Evolutionary conservation across 495 filamentous ascomycete genomes (phyloP).

Genomic region (Daldinia concentrica): DNA sequence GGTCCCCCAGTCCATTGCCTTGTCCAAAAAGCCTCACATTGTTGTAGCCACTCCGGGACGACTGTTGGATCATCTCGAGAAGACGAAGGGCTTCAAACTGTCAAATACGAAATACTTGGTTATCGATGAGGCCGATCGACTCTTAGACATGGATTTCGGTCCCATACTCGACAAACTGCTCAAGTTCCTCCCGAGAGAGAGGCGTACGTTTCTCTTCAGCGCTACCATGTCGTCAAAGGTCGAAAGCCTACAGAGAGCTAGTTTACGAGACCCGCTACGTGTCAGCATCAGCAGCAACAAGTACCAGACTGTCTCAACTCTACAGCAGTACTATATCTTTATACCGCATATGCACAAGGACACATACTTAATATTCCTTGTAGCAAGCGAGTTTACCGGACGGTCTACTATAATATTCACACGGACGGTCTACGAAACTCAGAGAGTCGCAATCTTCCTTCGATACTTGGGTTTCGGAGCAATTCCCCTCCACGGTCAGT

Average conservation of each 20-base stretch:
- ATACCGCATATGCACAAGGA: conserved; percentile 92
- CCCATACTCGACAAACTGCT: conserved; percentile 92
- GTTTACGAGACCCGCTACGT: conserved; percentile 72
- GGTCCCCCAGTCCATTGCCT: conserved; percentile 85
- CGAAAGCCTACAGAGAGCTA: conserved; percentile 88
- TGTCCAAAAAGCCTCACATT: conserved; percentile 92
- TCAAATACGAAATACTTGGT: conserved; percentile 83
- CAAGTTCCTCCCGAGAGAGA: conserved; percentile 83
- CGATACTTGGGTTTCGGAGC: conserved; percentile 80
- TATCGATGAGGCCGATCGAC: conserved; percentile 93
- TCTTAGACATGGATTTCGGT: conserved; percentile 95
- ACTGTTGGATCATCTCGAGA: conserved; percentile 91
- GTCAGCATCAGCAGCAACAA: conserved; percentile 79
- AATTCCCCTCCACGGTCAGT: conserved; percentile 88
- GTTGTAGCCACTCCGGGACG: conserved; percentile 90
- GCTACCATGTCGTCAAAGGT: conserved; percentile 94
- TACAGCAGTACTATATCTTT: conserved; percentile 84
- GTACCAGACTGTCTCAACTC: conserved; percentile 87
- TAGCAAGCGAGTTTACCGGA: conserved; percentile 86
- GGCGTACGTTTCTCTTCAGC: conserved; percentile 88
- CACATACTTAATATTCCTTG: conserved; percentile 77
- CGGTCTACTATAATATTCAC: conserved; percentile 88
- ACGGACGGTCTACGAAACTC: conserved; percentile 90
- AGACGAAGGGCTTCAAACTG: conserved; percentile 93
- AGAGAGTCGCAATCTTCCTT: conserved; percentile 82